phyloP scores from a whole-genome alignment of 78 protist genomes.

The Speleostelium caveatum region DNA sequence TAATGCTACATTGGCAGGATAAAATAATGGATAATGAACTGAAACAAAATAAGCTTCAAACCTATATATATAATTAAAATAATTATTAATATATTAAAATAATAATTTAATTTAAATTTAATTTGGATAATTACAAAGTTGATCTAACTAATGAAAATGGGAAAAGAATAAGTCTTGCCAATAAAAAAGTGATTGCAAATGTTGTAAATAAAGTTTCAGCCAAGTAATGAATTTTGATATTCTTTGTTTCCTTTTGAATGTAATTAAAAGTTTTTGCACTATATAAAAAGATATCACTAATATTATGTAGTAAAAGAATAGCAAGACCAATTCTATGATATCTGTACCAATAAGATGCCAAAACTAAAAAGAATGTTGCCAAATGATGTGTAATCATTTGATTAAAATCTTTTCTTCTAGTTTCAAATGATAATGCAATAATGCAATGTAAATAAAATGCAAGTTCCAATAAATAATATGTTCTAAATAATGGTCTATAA shows the following conservation, averaged over 20 bases:
- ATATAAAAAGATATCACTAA: conserved; percentile 62
- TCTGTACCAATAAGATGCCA: conserved; percentile 63
- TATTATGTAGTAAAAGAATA: conserved; percentile 52
- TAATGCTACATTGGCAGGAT: conserved; percentile 67
- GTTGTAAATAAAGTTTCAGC: conserved; percentile 22
- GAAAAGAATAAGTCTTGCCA: conserved; percentile 44
- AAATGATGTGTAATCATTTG: conserved; percentile 76
- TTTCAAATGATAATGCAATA: conserved; percentile 69
- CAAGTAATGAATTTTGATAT: neutral
- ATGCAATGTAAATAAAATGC: conserved; percentile 69
- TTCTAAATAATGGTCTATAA: conserved; percentile 60
- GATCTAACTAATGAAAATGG: conserved; percentile 56
- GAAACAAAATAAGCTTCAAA: conserved; percentile 73
- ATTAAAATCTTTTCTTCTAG: conserved; percentile 70
- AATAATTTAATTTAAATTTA: neutral
- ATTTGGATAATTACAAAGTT: conserved; percentile 22
- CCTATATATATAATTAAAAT: neutral
- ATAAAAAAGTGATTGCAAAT: conserved; percentile 41
- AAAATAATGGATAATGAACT: conserved; percentile 55
- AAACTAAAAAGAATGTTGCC: conserved; percentile 71
- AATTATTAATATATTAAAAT: too few relatives aligned
- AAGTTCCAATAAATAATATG: conserved; percentile 59
- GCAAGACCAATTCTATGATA: conserved; percentile 76
- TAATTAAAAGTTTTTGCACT: conserved; percentile 65
- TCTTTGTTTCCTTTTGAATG: conserved; percentile 33